Conservation (phyloP, 2,329 filamentous ascomycete species). For the Xylaria sp. region DNA sequence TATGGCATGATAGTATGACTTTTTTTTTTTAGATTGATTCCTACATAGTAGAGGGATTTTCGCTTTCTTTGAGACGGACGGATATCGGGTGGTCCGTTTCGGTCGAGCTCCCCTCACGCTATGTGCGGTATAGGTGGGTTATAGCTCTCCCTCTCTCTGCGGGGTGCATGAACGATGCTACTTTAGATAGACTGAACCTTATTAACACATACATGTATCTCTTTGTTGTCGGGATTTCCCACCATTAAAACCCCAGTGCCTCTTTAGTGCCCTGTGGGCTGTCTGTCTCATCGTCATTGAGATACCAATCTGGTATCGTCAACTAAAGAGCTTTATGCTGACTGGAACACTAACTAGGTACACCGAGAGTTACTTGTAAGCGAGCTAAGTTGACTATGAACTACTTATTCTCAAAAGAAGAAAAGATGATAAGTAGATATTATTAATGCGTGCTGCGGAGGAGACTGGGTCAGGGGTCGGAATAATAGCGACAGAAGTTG, state of each 20-base stretch:
- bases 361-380: not conserved
- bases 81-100: not conserved
- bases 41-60: not conserved
- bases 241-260: not conserved
- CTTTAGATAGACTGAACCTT: constrained; percentile 7
- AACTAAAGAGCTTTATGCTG: constrained; percentile 1
- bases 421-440: not conserved
- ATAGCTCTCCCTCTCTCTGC: constrained; percentile 18
- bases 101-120: constrained; percentile 12
- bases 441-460: not conserved
- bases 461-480: not conserved
- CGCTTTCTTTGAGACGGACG: constrained; percentile 1
- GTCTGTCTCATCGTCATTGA: constrained; percentile 24
- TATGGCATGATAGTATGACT: constrained; percentile 17
- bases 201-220: not conserved
- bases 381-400: not conserved
- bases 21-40: constrained; percentile 7
- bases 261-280: not conserved
- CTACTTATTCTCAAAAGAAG: not conserved
- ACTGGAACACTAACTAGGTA: not conserved
- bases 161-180: constrained; percentile 30
- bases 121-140: not conserved
- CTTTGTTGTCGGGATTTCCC: not conserved
- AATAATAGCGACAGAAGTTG: not conserved
- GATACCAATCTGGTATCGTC: not conserved